A percentile compares a stretch with the other conserved stretches of the same genome.
Conservation (phyloP, 2,329 filamentous ascomycete genomes). For the Sordariomycetes sp. region DNA sequence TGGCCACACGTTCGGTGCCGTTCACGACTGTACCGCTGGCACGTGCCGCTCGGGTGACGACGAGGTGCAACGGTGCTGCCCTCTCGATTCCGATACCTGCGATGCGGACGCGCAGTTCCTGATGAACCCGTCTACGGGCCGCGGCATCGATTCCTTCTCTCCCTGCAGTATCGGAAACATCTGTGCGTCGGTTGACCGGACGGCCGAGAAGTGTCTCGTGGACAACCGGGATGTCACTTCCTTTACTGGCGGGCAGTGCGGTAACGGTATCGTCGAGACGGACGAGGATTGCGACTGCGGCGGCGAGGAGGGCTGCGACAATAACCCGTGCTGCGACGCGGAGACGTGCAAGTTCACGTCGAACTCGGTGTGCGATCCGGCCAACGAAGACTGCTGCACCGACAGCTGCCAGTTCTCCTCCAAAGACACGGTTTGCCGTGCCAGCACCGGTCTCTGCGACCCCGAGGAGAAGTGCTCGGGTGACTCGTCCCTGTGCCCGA, state of each 20-base stretch:
- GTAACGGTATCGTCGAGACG: slow-evolving; percentile 90
- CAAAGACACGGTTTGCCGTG: slow-evolving; percentile 65
- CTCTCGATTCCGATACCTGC: slow-evolving; percentile 56
- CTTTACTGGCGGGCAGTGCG: slow-evolving; percentile 76
- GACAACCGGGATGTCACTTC: slow-evolving; percentile 76
- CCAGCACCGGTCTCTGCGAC: slow-evolving; percentile 73
- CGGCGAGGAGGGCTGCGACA: slow-evolving; percentile 57
- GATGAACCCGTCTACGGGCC: slow-evolving; percentile 86
- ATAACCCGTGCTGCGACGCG: slow-evolving; percentile 75
- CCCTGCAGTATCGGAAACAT: slow-evolving; percentile 88
- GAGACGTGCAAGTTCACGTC: slow-evolving; percentile 75
- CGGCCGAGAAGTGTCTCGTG: slow-evolving; percentile 76
- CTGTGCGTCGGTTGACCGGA: slow-evolving; percentile 71
- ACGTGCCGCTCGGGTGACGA: slow-evolving; percentile 54
- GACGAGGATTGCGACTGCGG: slow-evolving; percentile 97
- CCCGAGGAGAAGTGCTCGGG: slow-evolving; percentile 77
- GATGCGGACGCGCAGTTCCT: slow-evolving; percentile 72
- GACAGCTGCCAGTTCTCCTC: slow-evolving; percentile 54
- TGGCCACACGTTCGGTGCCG: slow-evolving; percentile 89
- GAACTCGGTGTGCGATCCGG: slow-evolving; percentile 66
- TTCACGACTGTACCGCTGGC: slow-evolving; percentile 75
- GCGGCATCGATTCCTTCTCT: slow-evolving; percentile 69
- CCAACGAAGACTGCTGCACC: slow-evolving; percentile 75
- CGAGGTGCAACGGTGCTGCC: slow-evolving; percentile 59
- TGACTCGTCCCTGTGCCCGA: slow-evolving; percentile 59